Percentiles rank a stretch among this genome's conserved stretches.
Conservation (phyloP, 768 basidiomycete species). For the Russula vinacea region DNA sequence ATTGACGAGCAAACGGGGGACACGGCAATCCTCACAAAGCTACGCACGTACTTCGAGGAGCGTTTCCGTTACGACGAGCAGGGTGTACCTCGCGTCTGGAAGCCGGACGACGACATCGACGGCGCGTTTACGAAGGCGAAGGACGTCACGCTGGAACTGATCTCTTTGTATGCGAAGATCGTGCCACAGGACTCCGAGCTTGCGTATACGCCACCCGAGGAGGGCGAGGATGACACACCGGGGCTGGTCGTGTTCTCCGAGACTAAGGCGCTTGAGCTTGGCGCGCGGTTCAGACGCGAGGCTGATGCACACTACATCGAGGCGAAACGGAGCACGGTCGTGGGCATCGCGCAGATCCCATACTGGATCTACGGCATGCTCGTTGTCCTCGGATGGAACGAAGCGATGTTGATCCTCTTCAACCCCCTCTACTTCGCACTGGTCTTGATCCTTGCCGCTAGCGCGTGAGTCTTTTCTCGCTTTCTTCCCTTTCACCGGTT, state of each 20-base stretch:
- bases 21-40: slow-evolving; percentile 74
- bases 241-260: slow-evolving; percentile 82
- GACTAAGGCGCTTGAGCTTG: slow-evolving; percentile 74
- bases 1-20: slow-evolving; percentile 93
- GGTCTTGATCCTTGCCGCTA: slow-evolving; percentile 60
- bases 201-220: slow-evolving; percentile 58
- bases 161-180: slow-evolving; percentile 86
- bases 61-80: slow-evolving; percentile 92
- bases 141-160: slow-evolving; percentile 86
- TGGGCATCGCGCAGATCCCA: slow-evolving; percentile 90
- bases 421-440: slow-evolving; percentile 92
- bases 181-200: slow-evolving; percentile 61
- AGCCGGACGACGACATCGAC: slow-evolving; percentile 96
- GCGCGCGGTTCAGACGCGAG: slow-evolving; percentile 82
- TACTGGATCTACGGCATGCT: slow-evolving; percentile 94
- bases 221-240: slow-evolving; percentile 74
- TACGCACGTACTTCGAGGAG: slow-evolving; percentile 89
- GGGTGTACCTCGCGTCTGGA: slow-evolving; percentile 97
- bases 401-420: slow-evolving; percentile 94
- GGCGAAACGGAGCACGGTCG: slow-evolving; percentile 93
- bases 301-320: slow-evolving; percentile 97
- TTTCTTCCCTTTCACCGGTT: slow-evolving; percentile 8
- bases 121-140: slow-evolving; percentile 87
- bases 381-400: slow-evolving; percentile 94
- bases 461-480: slow-evolving; percentile 49